Conservation (phyloP, 306 rosid genomes). For the Corylus americana region DNA sequence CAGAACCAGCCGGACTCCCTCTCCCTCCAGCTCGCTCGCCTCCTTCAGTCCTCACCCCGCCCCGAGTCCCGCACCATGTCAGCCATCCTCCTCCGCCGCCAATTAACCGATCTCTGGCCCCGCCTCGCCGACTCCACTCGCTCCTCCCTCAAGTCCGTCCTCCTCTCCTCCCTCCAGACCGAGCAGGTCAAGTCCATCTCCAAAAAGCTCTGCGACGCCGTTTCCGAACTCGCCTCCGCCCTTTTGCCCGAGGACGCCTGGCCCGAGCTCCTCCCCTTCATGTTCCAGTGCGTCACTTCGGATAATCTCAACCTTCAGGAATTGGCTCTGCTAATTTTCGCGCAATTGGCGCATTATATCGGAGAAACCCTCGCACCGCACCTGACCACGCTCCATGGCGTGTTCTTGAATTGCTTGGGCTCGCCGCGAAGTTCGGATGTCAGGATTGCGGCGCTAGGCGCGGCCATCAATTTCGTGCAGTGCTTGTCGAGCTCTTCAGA, state of each 20-base stretch:
- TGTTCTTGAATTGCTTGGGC: slow-evolving; percentile 46
- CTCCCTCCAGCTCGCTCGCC: slow-evolving; percentile 41
- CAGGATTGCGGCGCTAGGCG: slow-evolving; percentile 58
- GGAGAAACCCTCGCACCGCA: slow-evolving; percentile 63
- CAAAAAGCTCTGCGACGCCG: slow-evolving; percentile 61
- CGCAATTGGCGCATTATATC: slow-evolving; percentile 57
- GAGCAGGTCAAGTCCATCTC: slow-evolving; percentile 47
- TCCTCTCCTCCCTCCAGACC: slow-evolving; percentile 48
- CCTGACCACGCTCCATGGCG: slow-evolving; percentile 46
- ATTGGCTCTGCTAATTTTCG: slow-evolving; percentile 49
- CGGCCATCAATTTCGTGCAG: slow-evolving; percentile 55
- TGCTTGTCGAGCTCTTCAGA: slow-evolving; percentile 49
- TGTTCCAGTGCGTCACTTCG: slow-evolving; percentile 68
- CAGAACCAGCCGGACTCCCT: slow-evolving; percentile 56
- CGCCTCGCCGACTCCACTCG: slow-evolving; percentile 43
- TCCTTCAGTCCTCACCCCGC: slow-evolving; percentile 46
- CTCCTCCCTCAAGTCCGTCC: slow-evolving; percentile 45
- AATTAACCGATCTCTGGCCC: slow-evolving; percentile 60
- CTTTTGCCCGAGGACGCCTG: slow-evolving; percentile 49
- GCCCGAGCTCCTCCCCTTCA: slow-evolving; percentile 66
- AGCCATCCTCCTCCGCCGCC: slow-evolving; percentile 65
- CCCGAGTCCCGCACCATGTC: slow-evolving; percentile 59
- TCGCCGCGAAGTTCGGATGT: slow-evolving; percentile 45
- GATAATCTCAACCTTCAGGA: slow-evolving; percentile 44
- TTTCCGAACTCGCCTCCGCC: slow-evolving; percentile 59